A percentile compares a stretch with the other conserved stretches of the same genome.
Evolutionary conservation across 2,329 filamentous ascomycete genomes (phyloP).

Genomic region (Phialemoniopsis sp.): DNA sequence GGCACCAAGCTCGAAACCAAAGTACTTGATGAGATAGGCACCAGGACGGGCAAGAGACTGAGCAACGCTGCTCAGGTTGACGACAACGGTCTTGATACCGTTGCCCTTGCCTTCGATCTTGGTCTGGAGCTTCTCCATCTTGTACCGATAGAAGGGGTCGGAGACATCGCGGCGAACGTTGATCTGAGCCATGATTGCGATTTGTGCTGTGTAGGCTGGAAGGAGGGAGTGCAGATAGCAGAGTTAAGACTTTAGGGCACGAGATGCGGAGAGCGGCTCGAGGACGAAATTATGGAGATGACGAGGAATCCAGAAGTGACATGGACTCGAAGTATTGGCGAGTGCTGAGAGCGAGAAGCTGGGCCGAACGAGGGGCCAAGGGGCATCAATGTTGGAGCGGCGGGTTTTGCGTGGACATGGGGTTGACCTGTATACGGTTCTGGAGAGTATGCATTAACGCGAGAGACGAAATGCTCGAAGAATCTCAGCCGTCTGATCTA

Average conservation of each 20-base stretch:
- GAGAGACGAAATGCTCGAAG: slow-evolving; percentile 28
- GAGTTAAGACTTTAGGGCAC: slow-evolving; percentile 2
- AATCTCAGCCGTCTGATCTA: slow-evolving; percentile 83
- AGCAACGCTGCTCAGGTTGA: slow-evolving; percentile 93
- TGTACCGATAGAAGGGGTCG: slow-evolving; percentile 99
- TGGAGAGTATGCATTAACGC: slow-evolving; percentile 57
- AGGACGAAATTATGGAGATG: slow-evolving; percentile 14
- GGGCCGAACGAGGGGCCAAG: slow-evolving; percentile 34
- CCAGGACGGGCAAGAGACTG: slow-evolving; percentile 88
- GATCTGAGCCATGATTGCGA: slow-evolving; percentile 86
- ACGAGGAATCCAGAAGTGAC: slow-evolving; percentile 33
- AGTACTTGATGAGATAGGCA: slow-evolving; percentile 98
- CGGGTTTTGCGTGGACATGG: slow-evolving; percentile 50
- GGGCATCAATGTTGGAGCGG: slow-evolving; percentile 49
- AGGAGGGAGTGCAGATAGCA: slow-evolving; percentile 14
- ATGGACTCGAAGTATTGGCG: slow-evolving; percentile 15
- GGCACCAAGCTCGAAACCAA: slow-evolving; percentile 96
- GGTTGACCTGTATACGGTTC: slow-evolving; percentile 46
- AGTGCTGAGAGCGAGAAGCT: slow-evolving; percentile 10
- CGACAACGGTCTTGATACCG: slow-evolving; percentile 97
- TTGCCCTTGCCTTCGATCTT: slow-evolving; percentile 99
- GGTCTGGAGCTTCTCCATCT: slow-evolving; percentile 98
- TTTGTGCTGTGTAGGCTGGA: slow-evolving; percentile 22
- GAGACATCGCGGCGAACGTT: slow-evolving; percentile 98
- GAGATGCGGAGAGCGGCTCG: background rate